Percentiles rank a stretch among this genome's conserved stretches.
phyloP scores from a whole-genome alignment of 331 rosid genomes.

The Malus hybrid region DNA sequence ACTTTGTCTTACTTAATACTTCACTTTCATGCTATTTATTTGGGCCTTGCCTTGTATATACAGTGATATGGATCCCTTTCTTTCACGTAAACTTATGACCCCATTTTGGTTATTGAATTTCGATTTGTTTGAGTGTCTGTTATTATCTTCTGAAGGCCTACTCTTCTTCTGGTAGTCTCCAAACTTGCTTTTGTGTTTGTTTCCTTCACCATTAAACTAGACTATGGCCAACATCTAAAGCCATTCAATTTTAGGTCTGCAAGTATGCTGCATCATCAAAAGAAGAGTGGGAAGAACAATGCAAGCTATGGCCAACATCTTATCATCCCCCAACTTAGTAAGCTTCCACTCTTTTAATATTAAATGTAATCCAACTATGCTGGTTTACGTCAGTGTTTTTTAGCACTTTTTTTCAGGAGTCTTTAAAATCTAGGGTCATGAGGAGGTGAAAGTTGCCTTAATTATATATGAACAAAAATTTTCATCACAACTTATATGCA shows the following conservation, averaged over 20 bases:
- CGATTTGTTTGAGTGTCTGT: neutral
- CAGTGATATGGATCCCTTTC: neutral
- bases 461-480: neutral
- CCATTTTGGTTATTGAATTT: neutral
- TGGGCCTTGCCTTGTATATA: neutral
- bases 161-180: neutral
- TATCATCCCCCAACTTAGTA: slow-evolving; percentile 90
- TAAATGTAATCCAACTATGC: neutral
- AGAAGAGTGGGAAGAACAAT: slow-evolving; percentile 97
- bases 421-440: neutral
- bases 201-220: neutral
- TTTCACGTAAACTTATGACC: neutral
- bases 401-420: neutral
- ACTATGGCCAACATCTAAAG: neutral
- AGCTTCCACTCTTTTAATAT: slow-evolving; percentile 1
- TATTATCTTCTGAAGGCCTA: neutral
- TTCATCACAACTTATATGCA: neutral
- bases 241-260: slow-evolving; percentile 47
- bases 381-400: neutral
- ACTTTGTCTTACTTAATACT: neutral
- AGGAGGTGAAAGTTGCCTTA: too few relatives aligned
- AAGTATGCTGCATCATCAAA: slow-evolving; percentile 72
- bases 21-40: neutral
- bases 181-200: too few relatives aligned
- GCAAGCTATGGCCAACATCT: slow-evolving; percentile 96